Evolutionary conservation across 2,329 filamentous ascomycete genomes (phyloP).

Genomic region (Curvularia verruculosa): DNA sequence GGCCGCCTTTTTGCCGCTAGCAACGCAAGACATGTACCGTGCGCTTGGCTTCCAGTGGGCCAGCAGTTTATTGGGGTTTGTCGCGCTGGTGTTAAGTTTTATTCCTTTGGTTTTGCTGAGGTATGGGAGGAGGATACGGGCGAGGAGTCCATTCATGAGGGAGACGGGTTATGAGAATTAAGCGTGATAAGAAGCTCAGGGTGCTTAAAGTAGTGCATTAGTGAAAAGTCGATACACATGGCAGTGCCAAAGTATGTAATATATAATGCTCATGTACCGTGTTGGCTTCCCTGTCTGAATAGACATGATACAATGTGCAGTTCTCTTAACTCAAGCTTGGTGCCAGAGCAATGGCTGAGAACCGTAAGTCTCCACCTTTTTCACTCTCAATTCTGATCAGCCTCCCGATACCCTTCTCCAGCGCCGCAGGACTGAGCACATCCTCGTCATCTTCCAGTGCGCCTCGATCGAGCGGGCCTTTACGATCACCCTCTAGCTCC

Average conservation of each 20-base stretch:
- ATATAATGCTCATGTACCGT: not conserved
- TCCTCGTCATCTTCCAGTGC: conserved; percentile 51
- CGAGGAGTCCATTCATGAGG: conserved; percentile 48
- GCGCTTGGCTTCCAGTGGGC: conserved; percentile 58
- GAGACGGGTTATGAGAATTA: conserved; percentile 30
- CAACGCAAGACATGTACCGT: conserved; percentile 56
- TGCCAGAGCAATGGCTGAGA: conserved; percentile 54
- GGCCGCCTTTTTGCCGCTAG: conserved; percentile 57
- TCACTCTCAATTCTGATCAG: conserved; percentile 48
- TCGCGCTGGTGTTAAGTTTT: conserved; percentile 52
- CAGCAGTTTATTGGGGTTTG: conserved; percentile 54
- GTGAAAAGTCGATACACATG: not conserved
- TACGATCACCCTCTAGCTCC: conserved; percentile 54
- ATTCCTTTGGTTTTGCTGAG: conserved; percentile 54
- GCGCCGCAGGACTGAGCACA: conserved; percentile 51
- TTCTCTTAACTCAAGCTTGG: not conserved
- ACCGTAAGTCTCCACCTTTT: conserved; percentile 49
- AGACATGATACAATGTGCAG: not conserved
- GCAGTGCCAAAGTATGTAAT: not conserved
- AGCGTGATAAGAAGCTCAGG: not conserved
- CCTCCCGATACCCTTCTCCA: conserved; percentile 50
- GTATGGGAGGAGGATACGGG: conserved; percentile 51
- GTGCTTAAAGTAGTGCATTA: not conserved
- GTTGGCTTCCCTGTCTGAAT: not conserved
- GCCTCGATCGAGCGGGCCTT: conserved; percentile 55